Evolutionary conservation across 352 stramenopile genomes (phyloP).

Genomic region (Thalassiosira ordinaria): DNA sequence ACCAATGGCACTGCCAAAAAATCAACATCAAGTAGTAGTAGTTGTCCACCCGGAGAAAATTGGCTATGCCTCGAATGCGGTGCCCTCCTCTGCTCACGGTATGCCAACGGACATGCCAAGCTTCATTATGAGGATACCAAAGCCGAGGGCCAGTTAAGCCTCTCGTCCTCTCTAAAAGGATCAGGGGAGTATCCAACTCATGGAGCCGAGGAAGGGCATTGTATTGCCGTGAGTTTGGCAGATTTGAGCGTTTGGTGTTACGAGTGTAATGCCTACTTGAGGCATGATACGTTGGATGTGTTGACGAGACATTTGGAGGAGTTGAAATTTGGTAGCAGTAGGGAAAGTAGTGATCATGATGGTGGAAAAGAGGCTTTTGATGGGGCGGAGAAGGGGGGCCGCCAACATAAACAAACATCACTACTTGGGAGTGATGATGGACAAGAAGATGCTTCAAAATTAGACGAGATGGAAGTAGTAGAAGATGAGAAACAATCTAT

Average conservation of each 20-base stretch:
- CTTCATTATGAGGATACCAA: conserved; percentile 66
- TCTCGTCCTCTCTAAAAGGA: too few relatives aligned
- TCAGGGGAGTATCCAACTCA: too few relatives aligned
- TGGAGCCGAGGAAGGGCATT: conserved; percentile 49
- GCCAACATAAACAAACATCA: too few relatives aligned
- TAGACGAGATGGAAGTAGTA: too few relatives aligned
- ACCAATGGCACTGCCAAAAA: too few relatives aligned
- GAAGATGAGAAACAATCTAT: too few relatives aligned
- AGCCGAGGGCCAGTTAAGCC: too few relatives aligned
- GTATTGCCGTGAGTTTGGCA: conserved; percentile 65
- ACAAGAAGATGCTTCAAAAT: too few relatives aligned
- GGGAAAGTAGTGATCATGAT: conserved; percentile 1
- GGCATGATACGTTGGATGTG: conserved; percentile 34
- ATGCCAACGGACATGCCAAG: conserved; percentile 74
- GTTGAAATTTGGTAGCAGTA: conserved; percentile 64
- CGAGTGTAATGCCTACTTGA: conserved; percentile 70
- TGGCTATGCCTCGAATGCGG: conserved; percentile 77
- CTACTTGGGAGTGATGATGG: too few relatives aligned
- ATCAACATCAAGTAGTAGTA: too few relatives aligned
- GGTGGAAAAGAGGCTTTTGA: too few relatives aligned
- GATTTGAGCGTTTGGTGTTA: conserved; percentile 84
- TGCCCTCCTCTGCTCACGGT: conserved; percentile 67
- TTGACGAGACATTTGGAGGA: conserved; percentile 58
- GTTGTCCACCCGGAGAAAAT: conserved; percentile 68
- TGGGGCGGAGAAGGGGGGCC: too few relatives aligned